A percentile compares a stretch with the other conserved stretches of the same genome.
Conservation (phyloP, 306 rosid species). For the cucumber (Cucumis sativus) region DNA sequence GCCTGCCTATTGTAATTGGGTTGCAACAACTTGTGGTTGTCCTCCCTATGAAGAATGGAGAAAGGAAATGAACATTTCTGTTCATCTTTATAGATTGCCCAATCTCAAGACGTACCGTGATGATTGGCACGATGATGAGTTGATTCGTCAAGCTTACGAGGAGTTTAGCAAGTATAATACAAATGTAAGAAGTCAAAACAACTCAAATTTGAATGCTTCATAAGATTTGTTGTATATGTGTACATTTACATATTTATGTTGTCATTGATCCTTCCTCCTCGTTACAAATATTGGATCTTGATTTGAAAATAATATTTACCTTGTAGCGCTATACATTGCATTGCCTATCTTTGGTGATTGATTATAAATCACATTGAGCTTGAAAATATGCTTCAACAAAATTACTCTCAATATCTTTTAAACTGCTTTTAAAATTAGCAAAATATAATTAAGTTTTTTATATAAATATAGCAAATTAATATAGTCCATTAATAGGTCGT, state of each 20-base stretch:
- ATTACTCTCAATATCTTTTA: no score
- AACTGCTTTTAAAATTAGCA: no score
- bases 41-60: conserved; percentile 58
- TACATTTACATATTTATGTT: not conserved
- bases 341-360: not conserved
- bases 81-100: conserved; percentile 12
- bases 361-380: not conserved
- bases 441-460: no score
- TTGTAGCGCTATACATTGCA: not conserved
- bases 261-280: not conserved
- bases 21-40: conserved; percentile 39
- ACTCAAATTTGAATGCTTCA: not conserved
- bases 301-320: not conserved
- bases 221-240: not conserved
- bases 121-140: conserved; percentile 44
- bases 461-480: no score
- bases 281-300: not conserved
- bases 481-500: no score
- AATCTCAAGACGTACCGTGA: conserved; percentile 53
- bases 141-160: conserved; percentile 33
- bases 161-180: conserved; percentile 19
- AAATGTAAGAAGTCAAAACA: not conserved
- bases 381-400: not conserved
- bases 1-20: conserved; percentile 62
- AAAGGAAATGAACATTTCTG: conserved; percentile 23